phyloP scores from a whole-genome alignment of 306 rosid species.

The Prunus campanulata region DNA sequence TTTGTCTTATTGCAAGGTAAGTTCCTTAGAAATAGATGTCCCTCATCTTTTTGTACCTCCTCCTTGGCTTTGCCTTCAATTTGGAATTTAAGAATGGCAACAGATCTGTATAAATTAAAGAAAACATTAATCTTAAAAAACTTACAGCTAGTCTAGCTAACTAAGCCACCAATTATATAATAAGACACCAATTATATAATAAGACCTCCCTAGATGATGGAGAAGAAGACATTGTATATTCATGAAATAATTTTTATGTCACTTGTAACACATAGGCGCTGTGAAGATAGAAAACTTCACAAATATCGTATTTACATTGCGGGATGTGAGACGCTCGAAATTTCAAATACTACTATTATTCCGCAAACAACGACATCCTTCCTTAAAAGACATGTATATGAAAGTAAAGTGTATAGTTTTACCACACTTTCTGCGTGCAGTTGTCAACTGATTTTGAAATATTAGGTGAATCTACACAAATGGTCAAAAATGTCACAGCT shows the following conservation, averaged over 20 bases:
- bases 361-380: too few relatives aligned
- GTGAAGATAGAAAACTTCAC: not conserved
- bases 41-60: not conserved
- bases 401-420: not conserved
- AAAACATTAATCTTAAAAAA: not conserved
- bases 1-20: constrained; percentile 5
- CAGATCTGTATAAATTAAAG: not conserved
- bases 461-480: not conserved
- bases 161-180: not conserved
- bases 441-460: constrained; percentile 8
- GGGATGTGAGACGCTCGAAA: not conserved
- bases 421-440: not conserved
- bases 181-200: not conserved
- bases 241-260: not conserved
- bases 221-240: not conserved
- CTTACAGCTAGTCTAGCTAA: not conserved
- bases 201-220: not conserved
- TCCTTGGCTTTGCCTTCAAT: not conserved
- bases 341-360: not conserved
- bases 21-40: not conserved
- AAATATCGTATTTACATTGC: not conserved
- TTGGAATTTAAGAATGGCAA: not conserved
- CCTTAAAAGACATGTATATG: not conserved
- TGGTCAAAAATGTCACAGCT: not conserved
- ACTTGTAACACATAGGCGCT: not conserved